Conservation (phyloP, 306 rosid genomes). For the Prunus davidiana region DNA sequence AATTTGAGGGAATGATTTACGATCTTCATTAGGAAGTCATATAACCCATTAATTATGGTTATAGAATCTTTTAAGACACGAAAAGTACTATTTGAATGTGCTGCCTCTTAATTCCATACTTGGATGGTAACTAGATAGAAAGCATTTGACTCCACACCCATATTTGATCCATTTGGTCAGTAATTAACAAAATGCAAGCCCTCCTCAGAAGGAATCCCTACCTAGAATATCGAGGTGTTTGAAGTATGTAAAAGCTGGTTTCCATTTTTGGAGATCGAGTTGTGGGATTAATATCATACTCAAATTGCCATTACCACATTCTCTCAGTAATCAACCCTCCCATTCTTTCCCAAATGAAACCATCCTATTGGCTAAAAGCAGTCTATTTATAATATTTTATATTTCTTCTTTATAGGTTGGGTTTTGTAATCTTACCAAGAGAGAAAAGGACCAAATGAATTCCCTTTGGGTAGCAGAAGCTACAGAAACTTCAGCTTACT, state of each 20-base stretch:
- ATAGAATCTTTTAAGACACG: neutral
- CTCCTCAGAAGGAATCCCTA: neutral
- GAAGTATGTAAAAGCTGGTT: neutral
- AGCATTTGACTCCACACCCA: neutral
- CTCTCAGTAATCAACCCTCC: neutral
- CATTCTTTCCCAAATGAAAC: neutral
- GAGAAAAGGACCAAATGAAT: conserved; percentile 58
- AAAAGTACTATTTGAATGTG: neutral
- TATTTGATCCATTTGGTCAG: neutral
- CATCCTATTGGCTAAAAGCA: neutral
- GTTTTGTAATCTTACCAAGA: conserved; percentile 76
- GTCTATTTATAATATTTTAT: neutral
- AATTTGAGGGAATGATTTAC: neutral
- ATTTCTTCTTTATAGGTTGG: conserved; percentile 57
- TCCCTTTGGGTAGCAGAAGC: conserved; percentile 84
- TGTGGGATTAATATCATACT: neutral
- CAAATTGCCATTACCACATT: neutral
- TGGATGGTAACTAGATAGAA: neutral
- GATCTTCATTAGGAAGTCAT: neutral
- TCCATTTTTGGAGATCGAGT: neutral
- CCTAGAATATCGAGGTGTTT: neutral
- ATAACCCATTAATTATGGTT: neutral
- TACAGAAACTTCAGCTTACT: conserved; percentile 62
- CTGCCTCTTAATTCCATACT: neutral
- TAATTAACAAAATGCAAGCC: neutral